Percentiles rank a stretch among this genome's conserved stretches.
phyloP scores from a whole-genome alignment of 2,329 filamentous ascomycete species.

The Neonectria magnoliae region DNA sequence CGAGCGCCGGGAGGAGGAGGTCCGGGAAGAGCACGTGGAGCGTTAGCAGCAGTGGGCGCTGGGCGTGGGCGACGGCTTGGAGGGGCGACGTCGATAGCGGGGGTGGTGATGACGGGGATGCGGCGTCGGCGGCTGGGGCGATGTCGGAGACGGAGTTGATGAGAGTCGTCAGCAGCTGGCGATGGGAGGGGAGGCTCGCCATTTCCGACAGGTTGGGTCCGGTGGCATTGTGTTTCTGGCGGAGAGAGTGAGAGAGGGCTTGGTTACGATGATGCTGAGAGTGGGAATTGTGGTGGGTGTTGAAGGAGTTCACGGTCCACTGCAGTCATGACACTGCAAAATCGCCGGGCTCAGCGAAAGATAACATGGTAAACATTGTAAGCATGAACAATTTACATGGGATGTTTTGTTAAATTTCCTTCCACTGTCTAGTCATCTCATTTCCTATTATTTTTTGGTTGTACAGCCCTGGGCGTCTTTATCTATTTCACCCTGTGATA shows the following conservation, averaged over 20 bases:
- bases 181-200: slow-evolving; percentile 48
- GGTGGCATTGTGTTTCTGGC: slow-evolving; percentile 15
- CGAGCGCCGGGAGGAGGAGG: slow-evolving; percentile 83
- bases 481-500: slow-evolving; percentile 35
- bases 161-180: slow-evolving; percentile 60
- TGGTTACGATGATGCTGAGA: not conserved
- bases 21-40: slow-evolving; percentile 87
- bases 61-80: slow-evolving; percentile 38
- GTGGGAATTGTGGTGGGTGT: not conserved
- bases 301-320: slow-evolving; percentile 4
- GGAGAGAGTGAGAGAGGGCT: slow-evolving; percentile 1
- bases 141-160: slow-evolving; percentile 52
- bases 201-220: slow-evolving; percentile 24
- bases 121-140: not conserved
- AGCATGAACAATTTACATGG: not conserved
- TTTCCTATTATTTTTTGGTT: slow-evolving; percentile 22
- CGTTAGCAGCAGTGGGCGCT: slow-evolving; percentile 72
- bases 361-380: not conserved
- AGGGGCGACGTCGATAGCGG: slow-evolving; percentile 32
- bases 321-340: not conserved
- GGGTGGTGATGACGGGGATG: slow-evolving; percentile 37
- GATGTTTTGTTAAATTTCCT: not conserved
- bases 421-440: slow-evolving; percentile 1
- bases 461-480: slow-evolving; percentile 28
- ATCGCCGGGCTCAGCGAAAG: not conserved